These are phyloP conservation scores for Fusarium sp. DNA, from an alignment of 2,329 filamentous ascomycete genomes.

Conservation along the genomic window DNA sequence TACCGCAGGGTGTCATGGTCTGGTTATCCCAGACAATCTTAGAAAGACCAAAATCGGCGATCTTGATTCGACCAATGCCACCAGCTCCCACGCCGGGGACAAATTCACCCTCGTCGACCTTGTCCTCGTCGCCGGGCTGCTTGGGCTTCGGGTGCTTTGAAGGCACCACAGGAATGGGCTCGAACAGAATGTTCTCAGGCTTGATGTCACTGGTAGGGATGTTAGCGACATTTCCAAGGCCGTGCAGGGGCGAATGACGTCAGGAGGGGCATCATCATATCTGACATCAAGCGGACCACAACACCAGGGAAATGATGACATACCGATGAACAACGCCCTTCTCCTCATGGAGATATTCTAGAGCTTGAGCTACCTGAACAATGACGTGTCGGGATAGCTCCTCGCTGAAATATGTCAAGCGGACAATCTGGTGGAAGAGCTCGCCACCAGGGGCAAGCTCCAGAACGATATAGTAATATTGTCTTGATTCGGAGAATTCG, in stretches of 20 bases:
- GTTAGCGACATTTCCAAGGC: conserved; percentile 39
- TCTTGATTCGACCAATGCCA: conserved; percentile 95
- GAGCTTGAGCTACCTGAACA: conserved; percentile 90
- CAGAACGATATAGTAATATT: conserved; percentile 98
- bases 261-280: conserved; percentile 47
- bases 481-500: conserved; percentile 91
- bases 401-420: conserved; percentile 98
- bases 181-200: conserved; percentile 96
- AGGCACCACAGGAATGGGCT: conserved; percentile 84
- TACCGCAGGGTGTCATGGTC: conserved; percentile 99
- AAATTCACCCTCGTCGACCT: conserved; percentile 96
- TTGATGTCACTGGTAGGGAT: conserved; percentile 84
- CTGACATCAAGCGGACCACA: conserved; percentile 6
- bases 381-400: conserved; percentile 96
- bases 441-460: conserved; percentile 96
- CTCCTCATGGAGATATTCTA: conserved; percentile 94
- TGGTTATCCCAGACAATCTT: conserved; percentile 99
- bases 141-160: conserved; percentile 84
- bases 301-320: conserved; percentile 51
- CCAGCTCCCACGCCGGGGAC: conserved; percentile 83
- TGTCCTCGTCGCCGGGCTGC: conserved; percentile 93
- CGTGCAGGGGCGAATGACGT: conserved; percentile 47
- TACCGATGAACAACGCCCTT: conserved; percentile 97
- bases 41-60: conserved; percentile 96
- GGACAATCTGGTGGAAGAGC: conserved; percentile 97